Evolutionary conservation across 2,329 filamentous ascomycete species (phyloP).

Genomic region (Ceratocystis cacaofunesta): DNA sequence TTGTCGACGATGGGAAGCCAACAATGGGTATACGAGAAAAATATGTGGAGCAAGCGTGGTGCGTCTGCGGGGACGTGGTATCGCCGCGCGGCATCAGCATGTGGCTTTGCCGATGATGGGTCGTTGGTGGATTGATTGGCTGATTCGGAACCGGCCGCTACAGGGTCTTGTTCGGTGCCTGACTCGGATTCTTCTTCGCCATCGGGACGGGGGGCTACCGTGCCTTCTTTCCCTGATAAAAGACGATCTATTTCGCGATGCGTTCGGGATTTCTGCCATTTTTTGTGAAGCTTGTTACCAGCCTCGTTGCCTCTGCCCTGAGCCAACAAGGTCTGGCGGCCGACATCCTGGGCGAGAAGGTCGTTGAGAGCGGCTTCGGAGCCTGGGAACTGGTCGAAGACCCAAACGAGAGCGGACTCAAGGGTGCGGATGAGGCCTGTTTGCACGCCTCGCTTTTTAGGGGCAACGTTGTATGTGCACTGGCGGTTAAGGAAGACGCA

Average conservation of each 20-base stretch:
- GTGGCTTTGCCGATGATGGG: not conserved
- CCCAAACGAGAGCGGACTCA: slow-evolving; percentile 51
- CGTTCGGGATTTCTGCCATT: slow-evolving; percentile 48
- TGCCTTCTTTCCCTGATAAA: slow-evolving; percentile 32
- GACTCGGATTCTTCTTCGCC: slow-evolving; percentile 26
- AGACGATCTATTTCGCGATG: slow-evolving; percentile 48
- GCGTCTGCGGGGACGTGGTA: slow-evolving; percentile 36
- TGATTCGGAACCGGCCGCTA: not conserved
- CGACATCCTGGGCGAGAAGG: slow-evolving; percentile 34
- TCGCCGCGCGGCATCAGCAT: not conserved
- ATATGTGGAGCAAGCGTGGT: slow-evolving; percentile 52
- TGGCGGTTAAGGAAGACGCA: slow-evolving; percentile 47
- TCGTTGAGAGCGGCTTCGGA: slow-evolving; percentile 42
- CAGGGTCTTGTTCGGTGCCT: slow-evolving; percentile 9
- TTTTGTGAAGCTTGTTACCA: slow-evolving; percentile 42
- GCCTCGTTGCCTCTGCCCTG: slow-evolving; percentile 31
- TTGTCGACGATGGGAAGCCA: slow-evolving; percentile 65
- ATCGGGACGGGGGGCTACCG: slow-evolving; percentile 23
- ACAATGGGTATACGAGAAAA: slow-evolving; percentile 59
- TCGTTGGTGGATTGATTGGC: not conserved
- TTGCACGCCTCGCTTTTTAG: slow-evolving; percentile 63
- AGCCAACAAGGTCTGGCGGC: slow-evolving; percentile 33
- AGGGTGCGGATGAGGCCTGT: slow-evolving; percentile 67
- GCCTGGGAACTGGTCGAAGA: slow-evolving; percentile 47
- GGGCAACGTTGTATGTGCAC: slow-evolving; percentile 58